Conservation (phyloP, 148 eudicot genomes). For the Camellia lanceoleosa region DNA sequence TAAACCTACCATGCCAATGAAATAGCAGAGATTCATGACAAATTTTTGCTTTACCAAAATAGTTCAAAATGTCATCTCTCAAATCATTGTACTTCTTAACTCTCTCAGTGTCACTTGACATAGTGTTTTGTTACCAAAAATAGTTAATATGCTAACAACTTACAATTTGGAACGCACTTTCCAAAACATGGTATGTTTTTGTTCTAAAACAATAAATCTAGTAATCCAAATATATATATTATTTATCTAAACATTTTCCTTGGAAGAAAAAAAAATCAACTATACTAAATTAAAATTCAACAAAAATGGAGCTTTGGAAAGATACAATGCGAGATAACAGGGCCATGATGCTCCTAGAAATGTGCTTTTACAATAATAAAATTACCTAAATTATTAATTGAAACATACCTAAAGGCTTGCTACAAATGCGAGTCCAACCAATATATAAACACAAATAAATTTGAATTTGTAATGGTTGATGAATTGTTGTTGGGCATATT, state of each 20-base stretch:
- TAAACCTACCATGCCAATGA: conserved; percentile 3
- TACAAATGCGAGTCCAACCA: too few species aligned
- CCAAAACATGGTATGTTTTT: too few species aligned
- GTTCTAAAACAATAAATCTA: background rate
- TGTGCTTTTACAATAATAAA: background rate
- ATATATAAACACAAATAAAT: background rate
- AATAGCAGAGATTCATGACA: background rate
- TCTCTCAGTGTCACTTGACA: background rate
- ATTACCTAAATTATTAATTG: too few species aligned
- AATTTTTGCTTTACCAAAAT: background rate
- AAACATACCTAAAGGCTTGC: too few species aligned
- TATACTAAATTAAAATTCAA: too few species aligned
- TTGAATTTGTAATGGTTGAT: conserved; percentile 2
- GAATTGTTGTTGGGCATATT: conserved; percentile 4
- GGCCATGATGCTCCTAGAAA: background rate
- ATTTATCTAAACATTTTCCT: background rate
- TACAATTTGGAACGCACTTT: background rate
- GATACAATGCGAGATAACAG: background rate
- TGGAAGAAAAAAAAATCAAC: too few species aligned
- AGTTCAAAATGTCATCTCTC: background rate
- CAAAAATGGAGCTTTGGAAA: background rate
- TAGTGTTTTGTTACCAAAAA: background rate
- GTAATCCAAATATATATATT: background rate
- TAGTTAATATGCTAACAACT: background rate
- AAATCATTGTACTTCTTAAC: background rate